These are phyloP conservation scores for Microascus cirrosus DNA, from an alignment of 2,329 filamentous ascomycete species.

Conservation along the genomic window DNA sequence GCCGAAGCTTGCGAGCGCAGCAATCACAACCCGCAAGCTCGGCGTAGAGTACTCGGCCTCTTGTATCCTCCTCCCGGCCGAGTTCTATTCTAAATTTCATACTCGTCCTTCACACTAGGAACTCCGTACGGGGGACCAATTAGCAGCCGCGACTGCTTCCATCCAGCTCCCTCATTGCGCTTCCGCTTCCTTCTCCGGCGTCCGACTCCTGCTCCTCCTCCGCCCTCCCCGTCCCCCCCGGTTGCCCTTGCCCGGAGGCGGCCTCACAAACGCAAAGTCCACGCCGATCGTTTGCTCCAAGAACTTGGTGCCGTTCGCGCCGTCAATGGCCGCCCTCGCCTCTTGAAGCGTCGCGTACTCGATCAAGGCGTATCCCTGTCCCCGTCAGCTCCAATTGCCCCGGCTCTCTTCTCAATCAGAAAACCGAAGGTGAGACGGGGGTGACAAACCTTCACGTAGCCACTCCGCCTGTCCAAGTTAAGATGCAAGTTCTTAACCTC, in stretches of 20 bases:
- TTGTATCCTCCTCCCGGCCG: neutral
- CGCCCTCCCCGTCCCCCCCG: slow-evolving; percentile 26
- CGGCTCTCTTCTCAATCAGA: neutral
- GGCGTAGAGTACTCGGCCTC: neutral
- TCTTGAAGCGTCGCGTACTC: slow-evolving; percentile 73
- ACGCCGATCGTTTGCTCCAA: slow-evolving; percentile 73
- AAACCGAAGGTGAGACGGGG: neutral
- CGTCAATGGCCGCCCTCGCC: slow-evolving; percentile 71
- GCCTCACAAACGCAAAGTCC: slow-evolving; percentile 77
- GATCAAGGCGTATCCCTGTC: slow-evolving; percentile 71
- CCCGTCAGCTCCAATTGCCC: neutral
- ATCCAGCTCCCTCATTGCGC: neutral
- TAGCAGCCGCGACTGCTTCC: neutral
- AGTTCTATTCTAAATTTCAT: neutral
- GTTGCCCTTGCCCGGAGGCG: slow-evolving; percentile 43
- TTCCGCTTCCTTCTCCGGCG: neutral
- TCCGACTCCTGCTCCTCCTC: slow-evolving; percentile 36
- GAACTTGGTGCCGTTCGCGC: slow-evolving; percentile 64
- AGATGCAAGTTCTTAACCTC: slow-evolving; percentile 82
- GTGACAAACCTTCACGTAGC: slow-evolving; percentile 65
- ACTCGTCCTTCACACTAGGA: neutral
- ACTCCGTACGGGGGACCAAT: neutral
- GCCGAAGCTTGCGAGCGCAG: neutral
- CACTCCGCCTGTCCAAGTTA: slow-evolving; percentile 71
- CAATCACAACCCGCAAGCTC: neutral